Base-by-base conservation (phyloP, 2,329 filamentous ascomycete genomes). In the Calonectria hongkongensis region DNA sequence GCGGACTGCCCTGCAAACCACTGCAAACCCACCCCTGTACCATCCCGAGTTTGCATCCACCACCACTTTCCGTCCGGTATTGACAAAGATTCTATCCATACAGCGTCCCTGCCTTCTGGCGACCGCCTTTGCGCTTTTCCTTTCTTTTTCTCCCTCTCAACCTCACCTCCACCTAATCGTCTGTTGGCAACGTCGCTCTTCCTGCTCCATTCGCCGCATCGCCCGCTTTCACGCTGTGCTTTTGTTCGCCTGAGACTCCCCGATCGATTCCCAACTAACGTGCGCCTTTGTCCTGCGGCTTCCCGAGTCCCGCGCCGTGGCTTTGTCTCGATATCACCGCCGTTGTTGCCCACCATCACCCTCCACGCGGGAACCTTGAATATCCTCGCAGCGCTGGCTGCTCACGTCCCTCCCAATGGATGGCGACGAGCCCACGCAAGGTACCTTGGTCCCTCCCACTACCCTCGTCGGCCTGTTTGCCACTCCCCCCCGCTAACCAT, bases 341-440 rank as follows among this genome's bases (percentile, higher is more conserved):
- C 62, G 18, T 28, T 30, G 58, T 48, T 54, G 54, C 70, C 66
- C 50, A 68, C 30, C 54, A 66, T 74, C 74, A 72, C 66, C 63
- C 58, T 64, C 27, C 43, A 21, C 48, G 74, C 74, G 68, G 36
- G 71, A 75, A 47, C 71, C 74, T 80, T 73, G 74, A 70, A 75
- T 68, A 62, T 68, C 73, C 73, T 74, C 73, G 72, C 74, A 74
- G 75, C 77, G 73, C 71, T 79, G 75, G 76, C 78, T 81, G 78
- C 75, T 75, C 75, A 77, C 77, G 81, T 79, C 78, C 76, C 75
- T 80, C 78, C 82, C 82, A 84, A 87, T 87, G 85, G 85, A 87
- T 74, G 84, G 83, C 76, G 85, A 86, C 73, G 84, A 86, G 80
- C 83, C 84, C 68, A 86, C 85, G 70, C 85, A 86, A 84, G 84